phyloP scores from a whole-genome alignment of 2,329 filamentous ascomycete genomes.

The Corinectria fuckeliana region DNA sequence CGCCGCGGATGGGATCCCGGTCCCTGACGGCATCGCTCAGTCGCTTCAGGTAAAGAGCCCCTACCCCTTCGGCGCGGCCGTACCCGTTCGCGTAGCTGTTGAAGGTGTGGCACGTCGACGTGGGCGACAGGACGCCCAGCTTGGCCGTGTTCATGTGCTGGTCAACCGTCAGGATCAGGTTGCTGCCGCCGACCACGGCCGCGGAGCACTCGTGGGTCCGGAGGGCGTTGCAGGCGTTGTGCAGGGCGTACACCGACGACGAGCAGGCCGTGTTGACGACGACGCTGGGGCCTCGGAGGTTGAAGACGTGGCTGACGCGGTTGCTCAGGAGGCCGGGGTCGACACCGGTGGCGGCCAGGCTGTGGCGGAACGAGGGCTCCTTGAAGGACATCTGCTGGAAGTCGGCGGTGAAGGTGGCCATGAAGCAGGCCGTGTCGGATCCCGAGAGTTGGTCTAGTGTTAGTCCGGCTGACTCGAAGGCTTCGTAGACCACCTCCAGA shows the following conservation, averaged over 20 bases:
- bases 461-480: no score
- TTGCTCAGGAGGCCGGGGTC: no score
- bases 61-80: slow-evolving; percentile 34
- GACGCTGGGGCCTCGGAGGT: slow-evolving; percentile 43
- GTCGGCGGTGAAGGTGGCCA: no score
- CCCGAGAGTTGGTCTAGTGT: no score
- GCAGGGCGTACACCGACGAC: slow-evolving; percentile 38
- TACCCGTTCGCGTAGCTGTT: slow-evolving; percentile 45
- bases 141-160: slow-evolving; percentile 28
- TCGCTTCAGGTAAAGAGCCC: slow-evolving; percentile 29
- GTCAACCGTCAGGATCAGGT: slow-evolving; percentile 40
- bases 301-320: slow-evolving; percentile 45
- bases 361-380: no score
- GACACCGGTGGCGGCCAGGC: no score
- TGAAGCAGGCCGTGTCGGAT: no score
- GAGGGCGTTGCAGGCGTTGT: slow-evolving; percentile 34
- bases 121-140: slow-evolving; percentile 28
- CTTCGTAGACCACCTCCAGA: no score
- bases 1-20: slow-evolving; percentile 40
- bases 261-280: slow-evolving; percentile 47
- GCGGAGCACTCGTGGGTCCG: slow-evolving; percentile 40
- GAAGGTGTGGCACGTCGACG: slow-evolving; percentile 42
- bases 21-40: slow-evolving; percentile 34
- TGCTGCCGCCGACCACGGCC: slow-evolving; percentile 45
- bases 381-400: no score